Evolutionary conservation across 164 flowering plant genomes (phyloP).

Genomic region (Aristolochia californica): DNA sequence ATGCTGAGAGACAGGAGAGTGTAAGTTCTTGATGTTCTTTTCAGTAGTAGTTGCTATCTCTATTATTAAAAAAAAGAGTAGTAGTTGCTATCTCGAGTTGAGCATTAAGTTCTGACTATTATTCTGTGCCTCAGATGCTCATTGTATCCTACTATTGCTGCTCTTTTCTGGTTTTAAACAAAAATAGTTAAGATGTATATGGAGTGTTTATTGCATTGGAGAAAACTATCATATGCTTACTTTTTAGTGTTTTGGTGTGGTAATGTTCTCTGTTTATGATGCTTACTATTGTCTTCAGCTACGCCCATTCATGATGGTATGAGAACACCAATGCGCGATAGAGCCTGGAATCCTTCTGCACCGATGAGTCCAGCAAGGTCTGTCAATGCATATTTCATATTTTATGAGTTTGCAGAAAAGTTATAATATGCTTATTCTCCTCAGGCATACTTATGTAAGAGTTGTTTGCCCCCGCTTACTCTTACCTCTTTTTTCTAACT

Average conservation of each 20-base stretch:
- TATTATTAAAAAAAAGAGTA: no score
- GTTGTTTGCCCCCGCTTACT: no score
- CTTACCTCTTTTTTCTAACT: no score
- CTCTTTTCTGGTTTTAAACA: neutral
- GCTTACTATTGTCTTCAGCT: conserved; percentile 29
- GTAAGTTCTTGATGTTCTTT: neutral
- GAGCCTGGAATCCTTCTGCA: conserved; percentile 95
- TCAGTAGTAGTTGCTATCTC: neutral
- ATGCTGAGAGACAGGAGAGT: neutral
- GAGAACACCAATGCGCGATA: conserved; percentile 98
- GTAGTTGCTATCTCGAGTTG: no score
- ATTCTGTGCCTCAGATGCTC: neutral
- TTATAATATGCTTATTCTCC: no score
- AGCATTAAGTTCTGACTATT: no score
- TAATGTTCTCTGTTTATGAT: no score
- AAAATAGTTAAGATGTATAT: no score
- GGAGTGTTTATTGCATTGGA: no score
- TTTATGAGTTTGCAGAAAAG: neutral
- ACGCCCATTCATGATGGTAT: conserved; percentile 98
- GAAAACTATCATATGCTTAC: no score
- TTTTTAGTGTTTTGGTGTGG: no score
- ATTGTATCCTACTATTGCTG: neutral
- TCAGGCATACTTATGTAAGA: no score
- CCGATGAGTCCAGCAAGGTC: conserved; percentile 98
- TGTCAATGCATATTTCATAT: neutral